A percentile compares a stretch with the other conserved stretches of the same genome.
These are phyloP conservation scores for Aspergillus tanneri DNA, from an alignment of 2,329 filamentous ascomycete species.

Conservation along the genomic window DNA sequence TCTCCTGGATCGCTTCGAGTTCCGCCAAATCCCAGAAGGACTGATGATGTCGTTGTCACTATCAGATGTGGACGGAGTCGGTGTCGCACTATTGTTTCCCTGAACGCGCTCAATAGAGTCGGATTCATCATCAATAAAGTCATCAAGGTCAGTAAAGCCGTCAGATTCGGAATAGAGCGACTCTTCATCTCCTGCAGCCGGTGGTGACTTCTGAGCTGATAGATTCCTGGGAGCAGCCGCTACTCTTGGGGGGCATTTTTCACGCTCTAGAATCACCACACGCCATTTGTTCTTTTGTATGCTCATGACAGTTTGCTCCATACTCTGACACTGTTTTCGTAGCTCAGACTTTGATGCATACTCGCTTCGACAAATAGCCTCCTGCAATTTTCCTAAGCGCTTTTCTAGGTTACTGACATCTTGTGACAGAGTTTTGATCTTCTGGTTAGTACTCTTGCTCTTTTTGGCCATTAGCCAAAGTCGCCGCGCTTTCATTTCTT, in stretches of 20 bases:
- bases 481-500: constrained; percentile 56
- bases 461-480: constrained; percentile 61
- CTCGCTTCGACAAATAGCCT: constrained; percentile 52
- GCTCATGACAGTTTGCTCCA: constrained; percentile 67
- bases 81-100: not conserved
- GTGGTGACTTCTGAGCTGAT: constrained; percentile 5
- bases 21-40: constrained; percentile 20
- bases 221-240: constrained; percentile 15
- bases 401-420: constrained; percentile 46
- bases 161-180: constrained; percentile 34
- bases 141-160: constrained; percentile 14
- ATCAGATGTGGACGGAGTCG: constrained; percentile 16
- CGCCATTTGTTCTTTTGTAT: constrained; percentile 50
- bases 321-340: constrained; percentile 53
- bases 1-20: constrained; percentile 5
- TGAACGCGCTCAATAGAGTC: not conserved
- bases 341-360: constrained; percentile 58
- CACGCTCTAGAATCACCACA: constrained; percentile 41
- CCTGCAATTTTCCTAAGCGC: constrained; percentile 57
- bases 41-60: constrained; percentile 27
- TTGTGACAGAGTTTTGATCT: constrained; percentile 48
- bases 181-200: constrained; percentile 30
- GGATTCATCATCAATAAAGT: constrained; percentile 34
- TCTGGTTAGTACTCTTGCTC: constrained; percentile 38
- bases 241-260: constrained; percentile 31